Evolutionary conservation across 106 monocot species (phyloP), one percentile per base, ranked within the genome.

Genomic region (Allium fistulosum): DNA sequence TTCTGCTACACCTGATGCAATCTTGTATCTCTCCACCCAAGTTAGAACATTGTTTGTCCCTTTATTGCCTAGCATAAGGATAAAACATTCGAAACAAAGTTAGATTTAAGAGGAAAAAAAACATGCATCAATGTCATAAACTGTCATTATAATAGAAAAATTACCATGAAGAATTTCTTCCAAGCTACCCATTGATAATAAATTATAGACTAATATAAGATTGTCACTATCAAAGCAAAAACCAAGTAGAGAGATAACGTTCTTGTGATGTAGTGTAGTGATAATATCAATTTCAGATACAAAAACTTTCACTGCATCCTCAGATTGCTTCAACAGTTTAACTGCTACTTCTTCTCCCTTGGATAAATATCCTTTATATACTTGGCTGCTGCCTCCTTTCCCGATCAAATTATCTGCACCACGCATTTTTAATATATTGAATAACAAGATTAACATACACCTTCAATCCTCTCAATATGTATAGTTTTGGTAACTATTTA

Each of bases 21-120:
- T 71, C 68, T 82, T 86, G 48, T 74, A 84, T 71, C 93, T 93
- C 68, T 86, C 77, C 7, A 8, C 47, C 88, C 88, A 93, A 46
- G 81, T 65, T 53, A 93, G 75, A 37, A 14, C 51, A 47, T 45
- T 72, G 51, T 46, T 59, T 17, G 58, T 74, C 45, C 17, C 66
- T 37, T 72, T 75, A 7, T 57, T 74, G 13, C 86, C 93, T 93
- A 67, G 11, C 7, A 16, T 2, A 53, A 62, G 52, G 45, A 14
- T 46, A 48, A 58, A 74, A 50, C 50, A 28, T 26, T 2, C 12
- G 17, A 7, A 67, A 15, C 0, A 13, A 61, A 68, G 45, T n/a
- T 47, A n/a, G 17, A 72, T 49, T 61, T 22, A 22, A 10, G 11
- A 0, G 10, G 26, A 7, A 62, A 72, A 10, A 15, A 70, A 57